These are phyloP conservation scores for Epichloe bromicola DNA, from an alignment of 2,329 filamentous ascomycete genomes.

Conservation along the genomic window DNA sequence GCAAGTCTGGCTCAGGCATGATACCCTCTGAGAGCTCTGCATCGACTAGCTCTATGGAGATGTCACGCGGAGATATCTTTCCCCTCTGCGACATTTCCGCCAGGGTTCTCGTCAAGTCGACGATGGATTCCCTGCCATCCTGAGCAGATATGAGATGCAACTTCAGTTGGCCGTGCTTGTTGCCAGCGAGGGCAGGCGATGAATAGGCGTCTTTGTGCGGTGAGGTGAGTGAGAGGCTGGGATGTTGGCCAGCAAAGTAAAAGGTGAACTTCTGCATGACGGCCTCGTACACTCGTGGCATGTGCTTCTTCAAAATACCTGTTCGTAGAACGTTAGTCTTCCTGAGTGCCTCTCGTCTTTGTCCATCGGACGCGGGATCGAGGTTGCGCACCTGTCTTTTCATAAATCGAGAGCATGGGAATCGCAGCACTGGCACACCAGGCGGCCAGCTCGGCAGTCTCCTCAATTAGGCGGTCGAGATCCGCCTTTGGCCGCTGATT, in stretches of 20 bases:
- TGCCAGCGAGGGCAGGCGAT: slow-evolving; percentile 13
- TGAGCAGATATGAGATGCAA: slow-evolving; percentile 75
- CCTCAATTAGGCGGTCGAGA: slow-evolving; percentile 72
- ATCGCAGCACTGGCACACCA: slow-evolving; percentile 91
- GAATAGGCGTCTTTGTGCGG: slow-evolving; percentile 28
- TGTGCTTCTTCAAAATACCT: slow-evolving; percentile 83
- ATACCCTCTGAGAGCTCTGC: slow-evolving; percentile 70
- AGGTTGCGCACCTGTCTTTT: slow-evolving; percentile 59
- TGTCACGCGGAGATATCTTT: slow-evolving; percentile 70
- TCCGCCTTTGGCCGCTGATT: slow-evolving; percentile 58
- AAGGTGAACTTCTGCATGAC: slow-evolving; percentile 68
- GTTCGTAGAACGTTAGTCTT: background rate
- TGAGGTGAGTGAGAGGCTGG: slow-evolving; percentile 48
- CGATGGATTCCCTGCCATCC: slow-evolving; percentile 84
- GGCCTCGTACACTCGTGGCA: slow-evolving; percentile 69
- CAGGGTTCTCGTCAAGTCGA: slow-evolving; percentile 88
- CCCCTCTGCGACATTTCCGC: slow-evolving; percentile 87
- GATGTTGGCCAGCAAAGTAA: slow-evolving; percentile 72
- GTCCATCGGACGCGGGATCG: background rate
- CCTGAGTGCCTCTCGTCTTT: background rate
- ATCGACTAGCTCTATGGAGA: slow-evolving; percentile 76
- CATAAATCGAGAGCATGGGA: slow-evolving; percentile 77
- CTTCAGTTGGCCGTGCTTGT: slow-evolving; percentile 30
- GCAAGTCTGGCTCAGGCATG: slow-evolving; percentile 78
- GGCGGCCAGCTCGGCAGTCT: slow-evolving; percentile 80